A percentile compares a stretch with the other conserved stretches of the same genome.
Conservation (phyloP, 331 rosid species). For the Phaseolus coccineus region DNA sequence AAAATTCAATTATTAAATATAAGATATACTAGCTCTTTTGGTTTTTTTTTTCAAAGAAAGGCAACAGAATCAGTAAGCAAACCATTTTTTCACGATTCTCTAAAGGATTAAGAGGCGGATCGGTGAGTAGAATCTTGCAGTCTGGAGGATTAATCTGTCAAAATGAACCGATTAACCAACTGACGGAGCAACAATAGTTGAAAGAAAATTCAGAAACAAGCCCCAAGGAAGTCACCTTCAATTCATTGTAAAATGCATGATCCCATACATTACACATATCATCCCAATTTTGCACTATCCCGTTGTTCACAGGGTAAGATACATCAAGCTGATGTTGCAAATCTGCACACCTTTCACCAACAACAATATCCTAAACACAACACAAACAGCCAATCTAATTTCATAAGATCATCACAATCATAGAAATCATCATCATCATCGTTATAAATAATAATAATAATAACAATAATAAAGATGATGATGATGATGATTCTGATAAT, state of each 20-base stretch:
- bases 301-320: slow-evolving; percentile 94
- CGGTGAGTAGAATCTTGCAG: slow-evolving; percentile 93
- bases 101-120: slow-evolving; percentile 97
- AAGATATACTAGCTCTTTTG: neutral
- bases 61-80: slow-evolving; percentile 6
- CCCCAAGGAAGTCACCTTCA: slow-evolving; percentile 59
- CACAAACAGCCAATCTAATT: slow-evolving; percentile 19
- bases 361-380: slow-evolving; percentile 78
- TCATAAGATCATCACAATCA: neutral
- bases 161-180: neutral
- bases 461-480: neutral
- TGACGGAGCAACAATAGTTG: neutral
- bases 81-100: slow-evolving; percentile 98
- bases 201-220: slow-evolving; percentile 19
- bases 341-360: slow-evolving; percentile 93
- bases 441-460: neutral
- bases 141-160: slow-evolving; percentile 87
- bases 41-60: neutral
- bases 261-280: slow-evolving; percentile 99
- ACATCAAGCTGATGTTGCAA: slow-evolving; percentile 93
- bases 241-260: slow-evolving; percentile 91
- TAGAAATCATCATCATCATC: neutral
- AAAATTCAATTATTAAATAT: neutral
- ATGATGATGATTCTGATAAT: no score
- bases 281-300: slow-evolving; percentile 98